A percentile compares a stretch with the other conserved stretches of the same genome.
Conservation (phyloP, 2,329 filamentous ascomycete genomes). For the Pseudogymnoascus sp. region DNA sequence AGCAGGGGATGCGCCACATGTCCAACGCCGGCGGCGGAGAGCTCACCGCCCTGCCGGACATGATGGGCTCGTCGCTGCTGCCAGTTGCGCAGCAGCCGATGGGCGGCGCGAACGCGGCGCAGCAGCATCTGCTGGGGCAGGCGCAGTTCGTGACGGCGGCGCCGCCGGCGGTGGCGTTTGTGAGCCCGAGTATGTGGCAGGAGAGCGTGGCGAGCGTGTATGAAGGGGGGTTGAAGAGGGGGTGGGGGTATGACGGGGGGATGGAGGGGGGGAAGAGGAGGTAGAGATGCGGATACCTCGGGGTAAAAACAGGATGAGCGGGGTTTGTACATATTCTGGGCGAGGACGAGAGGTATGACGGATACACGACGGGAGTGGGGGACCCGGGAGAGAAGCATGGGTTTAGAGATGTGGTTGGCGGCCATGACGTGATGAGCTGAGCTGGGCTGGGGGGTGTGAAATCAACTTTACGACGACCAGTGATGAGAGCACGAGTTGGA, state of each 20-base stretch:
- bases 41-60: conserved; percentile 35
- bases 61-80: conserved; percentile 45
- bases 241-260: conserved; percentile 41
- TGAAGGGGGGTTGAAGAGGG: conserved; percentile 53
- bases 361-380: not conserved
- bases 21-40: conserved; percentile 32
- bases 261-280: not conserved
- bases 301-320: no score
- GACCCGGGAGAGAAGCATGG: not conserved
- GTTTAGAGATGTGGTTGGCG: not conserved
- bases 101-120: no score
- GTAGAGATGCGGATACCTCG: no score
- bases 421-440: not conserved
- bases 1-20: not conserved
- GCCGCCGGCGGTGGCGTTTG: conserved; percentile 42
- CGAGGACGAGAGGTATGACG: not conserved
- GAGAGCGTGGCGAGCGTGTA: conserved; percentile 63
- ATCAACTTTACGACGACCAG: not conserved
- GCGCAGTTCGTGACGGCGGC: conserved; percentile 48
- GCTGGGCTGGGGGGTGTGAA: not conserved
- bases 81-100: conserved; percentile 34
- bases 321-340: not conserved
- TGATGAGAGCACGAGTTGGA: not conserved
- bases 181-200: conserved; percentile 67
- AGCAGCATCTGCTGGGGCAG: conserved; percentile 39